phyloP scores from a whole-genome alignment of 192 early-diverging fungal genomes.

The Oehlia diaphana region DNA sequence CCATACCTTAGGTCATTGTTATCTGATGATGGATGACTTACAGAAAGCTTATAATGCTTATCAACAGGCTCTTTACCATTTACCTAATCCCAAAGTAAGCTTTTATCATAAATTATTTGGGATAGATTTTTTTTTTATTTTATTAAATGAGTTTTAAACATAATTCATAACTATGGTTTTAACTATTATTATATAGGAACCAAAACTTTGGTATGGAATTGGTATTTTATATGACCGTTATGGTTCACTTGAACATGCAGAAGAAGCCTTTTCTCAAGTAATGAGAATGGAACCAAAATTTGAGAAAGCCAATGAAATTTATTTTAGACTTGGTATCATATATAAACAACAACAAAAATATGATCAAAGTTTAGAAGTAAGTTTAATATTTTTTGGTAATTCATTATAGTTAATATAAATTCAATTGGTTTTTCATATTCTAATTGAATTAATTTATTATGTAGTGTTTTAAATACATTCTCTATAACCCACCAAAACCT shows the following conservation, averaged over 20 bases:
- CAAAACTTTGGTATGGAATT: slow-evolving; percentile 99
- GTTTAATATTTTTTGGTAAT: not conserved
- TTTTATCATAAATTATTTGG: not conserved
- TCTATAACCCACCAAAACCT: slow-evolving; percentile 86
- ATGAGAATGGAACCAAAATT: slow-evolving; percentile 95
- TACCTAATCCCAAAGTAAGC: slow-evolving; percentile 83
- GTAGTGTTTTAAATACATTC: slow-evolving; percentile 89
- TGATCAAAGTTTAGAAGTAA: slow-evolving; percentile 67
- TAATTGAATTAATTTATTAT: not conserved
- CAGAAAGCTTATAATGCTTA: slow-evolving; percentile 94
- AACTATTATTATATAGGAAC: slow-evolving; percentile 60
- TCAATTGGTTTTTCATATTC: not conserved
- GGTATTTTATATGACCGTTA: slow-evolving; percentile 98
- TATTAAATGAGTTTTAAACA: slow-evolving; percentile 11
- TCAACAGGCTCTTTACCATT: slow-evolving; percentile 91
- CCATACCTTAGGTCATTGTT: slow-evolving; percentile 78
- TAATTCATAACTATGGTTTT: not conserved
- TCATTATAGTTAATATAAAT: not conserved
- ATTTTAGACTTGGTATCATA: slow-evolving; percentile 96
- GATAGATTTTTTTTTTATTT: not conserved
- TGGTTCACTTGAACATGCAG: slow-evolving; percentile 94
- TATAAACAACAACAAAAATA: slow-evolving; percentile 92
- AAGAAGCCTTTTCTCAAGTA: slow-evolving; percentile 93
- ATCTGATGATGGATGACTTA: slow-evolving; percentile 93
- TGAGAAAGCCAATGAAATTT: slow-evolving; percentile 97